Percentiles rank a stretch among this genome's conserved stretches.
Evolutionary conservation across 495 filamentous ascomycete species (phyloP).

Genomic region (Penicillium chermesinum): DNA sequence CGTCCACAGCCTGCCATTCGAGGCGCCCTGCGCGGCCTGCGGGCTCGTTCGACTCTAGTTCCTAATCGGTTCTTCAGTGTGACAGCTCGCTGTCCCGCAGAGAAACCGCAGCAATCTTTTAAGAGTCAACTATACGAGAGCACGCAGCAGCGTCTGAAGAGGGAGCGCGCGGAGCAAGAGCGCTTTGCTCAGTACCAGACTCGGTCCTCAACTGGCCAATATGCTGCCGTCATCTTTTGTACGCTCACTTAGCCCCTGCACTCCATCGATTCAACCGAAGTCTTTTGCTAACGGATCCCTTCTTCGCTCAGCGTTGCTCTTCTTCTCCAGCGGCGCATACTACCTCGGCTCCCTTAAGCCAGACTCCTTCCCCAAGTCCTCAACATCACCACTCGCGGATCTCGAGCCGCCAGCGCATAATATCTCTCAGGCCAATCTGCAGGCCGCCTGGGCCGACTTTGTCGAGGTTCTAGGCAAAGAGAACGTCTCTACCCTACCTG

Average conservation of each 20-base stretch:
- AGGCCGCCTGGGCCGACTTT: slow-evolving; percentile 94
- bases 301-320: slow-evolving; percentile 47
- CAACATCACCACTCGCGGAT: slow-evolving; percentile 65
- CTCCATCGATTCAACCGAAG: background rate
- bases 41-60: slow-evolving; percentile 10
- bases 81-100: slow-evolving; percentile 15
- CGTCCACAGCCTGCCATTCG: slow-evolving; percentile 13
- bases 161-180: slow-evolving; percentile 66
- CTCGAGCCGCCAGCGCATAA: slow-evolving; percentile 63
- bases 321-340: slow-evolving; percentile 60
- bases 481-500: slow-evolving; percentile 70
- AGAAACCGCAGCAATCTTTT: slow-evolving; percentile 53
- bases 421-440: slow-evolving; percentile 65
- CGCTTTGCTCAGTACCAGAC: slow-evolving; percentile 55
- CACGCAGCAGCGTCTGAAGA: slow-evolving; percentile 66
- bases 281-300: slow-evolving; percentile 5
- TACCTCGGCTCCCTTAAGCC: slow-evolving; percentile 62
- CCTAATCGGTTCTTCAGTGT: slow-evolving; percentile 22
- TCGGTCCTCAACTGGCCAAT: slow-evolving; percentile 48
- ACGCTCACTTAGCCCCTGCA: slow-evolving; percentile 23
- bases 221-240: slow-evolving; percentile 62
- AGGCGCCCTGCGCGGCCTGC: slow-evolving; percentile 20
- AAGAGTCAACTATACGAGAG: slow-evolving; percentile 84
- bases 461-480: slow-evolving; percentile 75
- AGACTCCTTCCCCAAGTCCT: slow-evolving; percentile 54